A percentile compares a stretch with the other conserved stretches of the same genome.
Evolutionary conservation across 306 rosid species (phyloP).

Genomic region (Vigna radiata): DNA sequence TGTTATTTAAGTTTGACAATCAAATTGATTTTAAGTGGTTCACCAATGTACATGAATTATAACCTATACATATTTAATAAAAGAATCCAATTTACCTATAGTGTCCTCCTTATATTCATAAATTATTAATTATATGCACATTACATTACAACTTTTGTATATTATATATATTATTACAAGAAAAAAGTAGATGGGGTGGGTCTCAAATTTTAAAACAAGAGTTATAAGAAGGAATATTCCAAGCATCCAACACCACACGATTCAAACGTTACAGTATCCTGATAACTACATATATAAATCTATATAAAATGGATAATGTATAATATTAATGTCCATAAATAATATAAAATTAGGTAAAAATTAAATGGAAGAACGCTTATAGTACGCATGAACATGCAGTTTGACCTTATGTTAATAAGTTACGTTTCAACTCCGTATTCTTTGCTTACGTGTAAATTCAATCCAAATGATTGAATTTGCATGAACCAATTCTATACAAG

Average conservation of each 20-base stretch:
- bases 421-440: constrained; percentile 23
- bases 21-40: no score
- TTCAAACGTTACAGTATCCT: background rate
- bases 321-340: background rate
- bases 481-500: background rate
- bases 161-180: no score
- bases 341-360: background rate
- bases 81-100: no score
- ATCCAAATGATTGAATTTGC: constrained; percentile 24
- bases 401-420: constrained; percentile 15
- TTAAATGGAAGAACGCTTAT: background rate
- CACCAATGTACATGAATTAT: no score
- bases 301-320: constrained; percentile 23
- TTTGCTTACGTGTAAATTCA: constrained; percentile 7
- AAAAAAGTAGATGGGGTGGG: no score
- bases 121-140: no score
- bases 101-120: no score
- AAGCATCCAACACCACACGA: constrained; percentile 1
- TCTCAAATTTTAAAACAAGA: background rate
- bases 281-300: background rate
- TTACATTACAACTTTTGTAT: no score
- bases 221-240: constrained; percentile 41
- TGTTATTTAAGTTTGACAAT: no score
- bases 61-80: no score
- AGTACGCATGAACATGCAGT: background rate